phyloP scores from a whole-genome alignment of 441 rosid genomes.

The Erysimum pusillum region DNA sequence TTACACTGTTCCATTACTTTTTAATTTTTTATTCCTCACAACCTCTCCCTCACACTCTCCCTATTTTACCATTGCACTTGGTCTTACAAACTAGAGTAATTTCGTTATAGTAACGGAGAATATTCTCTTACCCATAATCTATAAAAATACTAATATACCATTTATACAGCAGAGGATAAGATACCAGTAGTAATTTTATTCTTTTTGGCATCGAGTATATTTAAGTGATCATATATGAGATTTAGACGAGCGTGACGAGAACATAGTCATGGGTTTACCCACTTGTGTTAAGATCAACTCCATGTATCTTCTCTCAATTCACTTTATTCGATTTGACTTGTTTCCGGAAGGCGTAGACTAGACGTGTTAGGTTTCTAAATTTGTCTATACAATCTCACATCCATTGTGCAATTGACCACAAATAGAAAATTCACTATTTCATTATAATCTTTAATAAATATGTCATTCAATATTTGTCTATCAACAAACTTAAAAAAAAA shows the following conservation, averaged over 20 bases:
- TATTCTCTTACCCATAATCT: background rate
- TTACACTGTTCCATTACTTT: too few relatives aligned
- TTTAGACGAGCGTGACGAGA: conserved; percentile 8
- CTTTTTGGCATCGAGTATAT: too few relatives aligned
- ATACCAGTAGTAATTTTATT: background rate
- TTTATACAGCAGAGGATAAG: background rate
- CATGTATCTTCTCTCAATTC: conserved; percentile 2
- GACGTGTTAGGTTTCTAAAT: conserved; percentile 12
- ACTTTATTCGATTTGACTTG: conserved; percentile 18
- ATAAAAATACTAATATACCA: background rate
- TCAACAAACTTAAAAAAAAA: background rate
- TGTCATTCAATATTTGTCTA: background rate
- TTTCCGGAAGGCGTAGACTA: background rate
- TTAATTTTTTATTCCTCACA: too few relatives aligned
- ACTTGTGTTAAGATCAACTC: conserved; percentile 13
- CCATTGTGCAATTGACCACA: background rate
- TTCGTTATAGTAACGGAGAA: background rate
- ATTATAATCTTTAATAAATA: background rate
- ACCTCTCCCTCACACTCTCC: too few relatives aligned
- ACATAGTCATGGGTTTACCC: background rate
- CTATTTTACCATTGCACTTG: too few relatives aligned
- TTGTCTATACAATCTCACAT: conserved; percentile 9
- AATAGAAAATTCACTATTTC: background rate
- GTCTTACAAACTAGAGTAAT: too few relatives aligned
- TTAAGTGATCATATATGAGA: background rate